phyloP scores from a whole-genome alignment of 164 flowering plant genomes.

The Umbilicus rupestris region DNA sequence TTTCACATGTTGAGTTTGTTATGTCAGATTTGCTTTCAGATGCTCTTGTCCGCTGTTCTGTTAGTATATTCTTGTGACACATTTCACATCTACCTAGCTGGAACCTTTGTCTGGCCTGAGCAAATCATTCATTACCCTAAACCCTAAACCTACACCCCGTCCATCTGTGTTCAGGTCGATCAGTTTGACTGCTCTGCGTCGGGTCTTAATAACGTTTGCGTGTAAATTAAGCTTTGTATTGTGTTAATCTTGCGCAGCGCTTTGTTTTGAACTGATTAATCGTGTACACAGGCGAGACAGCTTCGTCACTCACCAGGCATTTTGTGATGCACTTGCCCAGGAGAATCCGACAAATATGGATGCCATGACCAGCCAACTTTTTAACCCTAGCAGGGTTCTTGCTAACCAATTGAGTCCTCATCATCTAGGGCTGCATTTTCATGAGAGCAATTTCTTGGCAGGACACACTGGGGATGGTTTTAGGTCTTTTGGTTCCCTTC shows the following conservation, averaged over 20 bases:
- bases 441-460: constrained; percentile 23
- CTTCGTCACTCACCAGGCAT: constrained; percentile 87
- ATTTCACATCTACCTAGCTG: neutral
- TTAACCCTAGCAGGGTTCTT: constrained; percentile 14
- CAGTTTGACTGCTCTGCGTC: too few relatives aligned
- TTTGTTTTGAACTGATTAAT: neutral
- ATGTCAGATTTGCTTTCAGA: neutral
- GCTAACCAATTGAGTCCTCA: constrained; percentile 33
- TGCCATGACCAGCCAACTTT: constrained; percentile 49
- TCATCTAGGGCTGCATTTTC: constrained; percentile 20
- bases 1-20: constrained; percentile 1
- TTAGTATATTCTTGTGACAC: neutral
- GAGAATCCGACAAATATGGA: constrained; percentile 45
- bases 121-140: too few relatives aligned
- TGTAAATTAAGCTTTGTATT: neutral
- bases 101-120: neutral
- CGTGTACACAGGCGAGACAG: constrained; percentile 68
- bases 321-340: constrained; percentile 84
- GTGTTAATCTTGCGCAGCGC: neutral
- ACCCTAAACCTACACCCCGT: too few relatives aligned
- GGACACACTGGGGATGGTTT: constrained; percentile 21
- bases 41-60: neutral
- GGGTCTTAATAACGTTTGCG: too few relatives aligned
- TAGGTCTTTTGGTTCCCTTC: constrained; percentile 34
- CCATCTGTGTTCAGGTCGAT: too few relatives aligned